Base-by-base conservation (phyloP, 2,329 filamentous ascomycete genomes). In the Boeremia exigua region DNA sequence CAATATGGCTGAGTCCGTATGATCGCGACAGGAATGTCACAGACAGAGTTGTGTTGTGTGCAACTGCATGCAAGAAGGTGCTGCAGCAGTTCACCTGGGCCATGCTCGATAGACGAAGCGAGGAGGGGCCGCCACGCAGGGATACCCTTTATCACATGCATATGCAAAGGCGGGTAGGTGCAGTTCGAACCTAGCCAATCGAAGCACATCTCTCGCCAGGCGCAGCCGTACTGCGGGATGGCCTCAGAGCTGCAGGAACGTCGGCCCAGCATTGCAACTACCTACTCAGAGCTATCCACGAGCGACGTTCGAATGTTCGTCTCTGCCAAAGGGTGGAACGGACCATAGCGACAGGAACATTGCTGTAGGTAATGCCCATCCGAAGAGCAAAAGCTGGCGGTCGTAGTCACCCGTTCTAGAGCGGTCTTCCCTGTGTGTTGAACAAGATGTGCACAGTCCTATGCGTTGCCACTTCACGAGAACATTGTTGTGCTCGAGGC, bases 181-280 rank as follows among this genome's bases (percentile, higher is more conserved):
- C 72, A 74, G 65, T 39, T 61, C 48, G 52, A 60, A 68, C 65
- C 53, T 56, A 52, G 23, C 71, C 72, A 73, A 73, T 73, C 56
- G 59, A 36, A 14, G 36, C 39, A 38, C 50, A 33, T 42, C 36
- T 15, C 15, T 38, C 30, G 40, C 50, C 61, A 67, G 67, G 68
- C 58, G 48, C 53, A 59, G 49, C 60, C 65, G 63, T 61, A 64
- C 66, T 62, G 71, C 70, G 70, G 69, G 66, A 71, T 66, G 61
- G 63, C 69, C 69, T 69, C 63, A 66, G 60, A 66, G 67, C 71
- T 75, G 71, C 72, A 75, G 72, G 72, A 74, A 75, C 72, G 56
- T 60, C 63, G 54, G 66, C 59, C 59, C 59, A 63, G 50, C 55
- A 56, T 55, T 61, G 62, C 61, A 66, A 59, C 44, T 59, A 61